Evolutionary conservation across 2,329 filamentous ascomycete species (phyloP).

Genomic region (Talaromyces sp.): DNA sequence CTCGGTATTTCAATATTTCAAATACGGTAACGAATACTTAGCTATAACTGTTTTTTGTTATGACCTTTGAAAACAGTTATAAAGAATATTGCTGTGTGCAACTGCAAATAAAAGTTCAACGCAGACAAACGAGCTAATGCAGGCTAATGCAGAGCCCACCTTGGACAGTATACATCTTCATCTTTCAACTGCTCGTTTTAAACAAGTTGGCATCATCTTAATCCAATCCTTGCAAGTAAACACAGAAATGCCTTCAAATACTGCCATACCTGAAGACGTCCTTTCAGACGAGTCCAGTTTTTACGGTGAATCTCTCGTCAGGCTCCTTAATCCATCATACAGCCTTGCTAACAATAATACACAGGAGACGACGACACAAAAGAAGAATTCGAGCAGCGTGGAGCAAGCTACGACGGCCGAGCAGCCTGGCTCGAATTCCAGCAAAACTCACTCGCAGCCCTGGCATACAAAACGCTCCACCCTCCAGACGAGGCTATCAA

Average conservation of each 20-base stretch:
- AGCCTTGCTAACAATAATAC: background rate
- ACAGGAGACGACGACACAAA: slow-evolving; percentile 53
- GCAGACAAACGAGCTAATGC: background rate
- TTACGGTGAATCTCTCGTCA: slow-evolving; percentile 29
- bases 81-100: background rate
- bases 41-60: too few relatives aligned
- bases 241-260: background rate
- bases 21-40: background rate
- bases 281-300: slow-evolving; percentile 42
- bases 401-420: slow-evolving; percentile 46
- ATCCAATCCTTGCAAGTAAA: background rate
- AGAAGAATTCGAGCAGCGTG: slow-evolving; percentile 45
- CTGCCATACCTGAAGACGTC: slow-evolving; percentile 14
- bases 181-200: background rate
- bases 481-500: background rate
- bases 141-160: background rate
- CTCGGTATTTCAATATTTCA: background rate
- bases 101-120: background rate
- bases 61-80: background rate
- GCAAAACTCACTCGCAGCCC: slow-evolving; percentile 26
- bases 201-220: background rate
- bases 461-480: slow-evolving; percentile 22
- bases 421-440: slow-evolving; percentile 44
- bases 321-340: background rate
- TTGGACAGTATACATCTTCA: background rate